Base-by-base conservation (phyloP, 306 rosid species). In the Argentina anserina region DNA sequence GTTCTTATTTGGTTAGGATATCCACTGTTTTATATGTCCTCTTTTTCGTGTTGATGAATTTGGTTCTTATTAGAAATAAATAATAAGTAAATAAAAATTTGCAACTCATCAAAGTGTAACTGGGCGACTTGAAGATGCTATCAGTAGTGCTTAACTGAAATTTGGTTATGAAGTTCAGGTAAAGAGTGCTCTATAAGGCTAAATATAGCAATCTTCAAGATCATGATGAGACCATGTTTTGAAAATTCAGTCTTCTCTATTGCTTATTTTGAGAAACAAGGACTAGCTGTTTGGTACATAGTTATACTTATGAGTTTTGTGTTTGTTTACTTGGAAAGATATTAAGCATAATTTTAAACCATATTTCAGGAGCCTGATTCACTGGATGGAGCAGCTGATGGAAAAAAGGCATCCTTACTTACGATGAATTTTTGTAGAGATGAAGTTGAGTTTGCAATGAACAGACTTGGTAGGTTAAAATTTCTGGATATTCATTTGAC, bases 391-490 rank as follows among this genome's bases (percentile, higher is more conserved):
- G 68, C 28, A 60, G 28, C 39, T 66, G 90, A 85, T 39, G 90
- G 77, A 69, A 86, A 72, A 81, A 86, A 85, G 79, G 83, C 84
- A 63, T 78, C 95, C 68, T 85, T 94, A 62, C 72, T 89, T 78
- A 80, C 56, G 89, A 94, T 94, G 98, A 89, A 91, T 29, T 94
- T 94, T 80, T 76, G 90, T 45, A 72, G 36, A 15, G 84, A 82
- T 76, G 98, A 91, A 74, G 95, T 94, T 56, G 87, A 88, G 56
- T 85, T 84, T 73, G 97, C 98, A 41, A 84, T 94, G 25, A 77
- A 72, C 49, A 89, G 78, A 82, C 95, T 89, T 49, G 97, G 98
- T 93, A 82, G 68, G 96, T 78, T 65, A 59, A 74, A 74, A 56
- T 65, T 77, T 52, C 37, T 33, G 53, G 15, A 40, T 60, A 58